Conservation (phyloP, 2,329 filamentous ascomycete species). For the Colletotrichum eleusines region DNA sequence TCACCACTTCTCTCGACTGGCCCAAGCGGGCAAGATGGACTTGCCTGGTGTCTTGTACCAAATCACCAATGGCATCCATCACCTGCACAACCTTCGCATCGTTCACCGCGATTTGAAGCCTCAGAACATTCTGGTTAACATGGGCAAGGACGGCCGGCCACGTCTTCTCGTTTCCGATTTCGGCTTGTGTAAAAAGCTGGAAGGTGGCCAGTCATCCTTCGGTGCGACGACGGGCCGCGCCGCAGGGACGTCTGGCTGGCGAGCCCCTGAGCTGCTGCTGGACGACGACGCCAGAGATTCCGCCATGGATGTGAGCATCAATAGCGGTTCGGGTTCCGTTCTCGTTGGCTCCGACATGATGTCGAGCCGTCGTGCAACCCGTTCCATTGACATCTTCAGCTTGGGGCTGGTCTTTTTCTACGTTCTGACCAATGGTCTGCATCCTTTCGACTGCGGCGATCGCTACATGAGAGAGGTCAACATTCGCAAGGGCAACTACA, state of each 20-base stretch:
- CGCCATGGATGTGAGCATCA: slow-evolving; percentile 64
- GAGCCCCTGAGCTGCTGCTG: slow-evolving; percentile 90
- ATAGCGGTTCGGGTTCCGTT: slow-evolving; percentile 72
- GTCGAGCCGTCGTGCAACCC: slow-evolving; percentile 84
- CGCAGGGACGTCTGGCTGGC: slow-evolving; percentile 94
- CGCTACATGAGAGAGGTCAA: slow-evolving; percentile 97
- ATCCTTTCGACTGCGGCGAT: slow-evolving; percentile 95
- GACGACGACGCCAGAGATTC: slow-evolving; percentile 76
- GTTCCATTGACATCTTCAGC: slow-evolving; percentile 97
- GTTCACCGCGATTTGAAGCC: slow-evolving; percentile 98
- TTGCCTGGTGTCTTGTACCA: slow-evolving; percentile 86
- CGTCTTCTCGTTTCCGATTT: slow-evolving; percentile 98
- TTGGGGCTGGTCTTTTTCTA: slow-evolving; percentile 99
- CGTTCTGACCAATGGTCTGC: slow-evolving; percentile 90
- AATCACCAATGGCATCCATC: slow-evolving; percentile 88
- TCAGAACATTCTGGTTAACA: slow-evolving; percentile 92
- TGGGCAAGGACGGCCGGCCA: slow-evolving; percentile 76
- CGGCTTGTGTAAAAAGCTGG: slow-evolving; percentile 96
- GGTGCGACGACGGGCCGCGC: slow-evolving; percentile 94
- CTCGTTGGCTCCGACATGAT: slow-evolving; percentile 68
- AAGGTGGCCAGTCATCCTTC: slow-evolving; percentile 93
- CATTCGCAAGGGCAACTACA: slow-evolving; percentile 89
- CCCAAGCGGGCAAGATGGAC: slow-evolving; percentile 79
- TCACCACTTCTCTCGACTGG: slow-evolving; percentile 73
- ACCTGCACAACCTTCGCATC: slow-evolving; percentile 91